Evolutionary conservation across 2,329 filamentous ascomycete genomes (phyloP).

Genomic region (Pseudogymnoascus sp.): DNA sequence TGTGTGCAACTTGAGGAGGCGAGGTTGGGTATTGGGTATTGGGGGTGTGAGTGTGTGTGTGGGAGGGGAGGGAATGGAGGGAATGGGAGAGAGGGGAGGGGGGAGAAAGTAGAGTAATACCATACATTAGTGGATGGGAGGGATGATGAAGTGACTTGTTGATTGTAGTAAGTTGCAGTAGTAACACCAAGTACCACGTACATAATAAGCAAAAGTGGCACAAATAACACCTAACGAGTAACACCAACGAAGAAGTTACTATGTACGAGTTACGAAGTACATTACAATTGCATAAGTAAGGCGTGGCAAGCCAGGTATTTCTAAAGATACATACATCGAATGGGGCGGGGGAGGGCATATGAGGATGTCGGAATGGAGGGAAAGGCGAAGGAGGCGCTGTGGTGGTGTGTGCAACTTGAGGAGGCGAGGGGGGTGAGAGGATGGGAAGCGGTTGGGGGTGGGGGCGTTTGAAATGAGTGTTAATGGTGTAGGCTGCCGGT

Average conservation of each 20-base stretch:
- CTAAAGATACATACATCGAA: not conserved
- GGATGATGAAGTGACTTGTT: not conserved
- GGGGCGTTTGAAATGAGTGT: slow-evolving; percentile 35
- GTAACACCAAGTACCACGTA: not conserved
- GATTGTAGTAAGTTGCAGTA: not conserved
- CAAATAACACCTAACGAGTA: not conserved
- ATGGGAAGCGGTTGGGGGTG: slow-evolving; percentile 63
- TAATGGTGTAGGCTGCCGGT: not conserved
- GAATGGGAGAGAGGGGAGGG: too few relatives aligned
- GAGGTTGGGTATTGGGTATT: too few relatives aligned
- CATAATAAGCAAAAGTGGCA: not conserved
- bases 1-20: slow-evolving; percentile 94
- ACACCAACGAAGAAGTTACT: not conserved
- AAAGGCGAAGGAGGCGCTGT: slow-evolving; percentile 84
- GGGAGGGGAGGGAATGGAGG: too few relatives aligned
- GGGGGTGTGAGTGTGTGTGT: too few relatives aligned
- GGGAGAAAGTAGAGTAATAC: too few relatives aligned
- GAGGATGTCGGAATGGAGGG: slow-evolving; percentile 78
- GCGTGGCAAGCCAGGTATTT: not conserved
- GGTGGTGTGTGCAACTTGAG: slow-evolving; percentile 96
- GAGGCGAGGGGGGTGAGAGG: slow-evolving; percentile 70
- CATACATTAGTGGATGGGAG: not conserved
- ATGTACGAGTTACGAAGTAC: not conserved
- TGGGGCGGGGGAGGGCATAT: slow-evolving; percentile 40
- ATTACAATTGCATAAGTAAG: not conserved